These are phyloP conservation scores for Saitozyma podzolica DNA, from an alignment of 768 basidiomycete species.

Conservation along the genomic window DNA sequence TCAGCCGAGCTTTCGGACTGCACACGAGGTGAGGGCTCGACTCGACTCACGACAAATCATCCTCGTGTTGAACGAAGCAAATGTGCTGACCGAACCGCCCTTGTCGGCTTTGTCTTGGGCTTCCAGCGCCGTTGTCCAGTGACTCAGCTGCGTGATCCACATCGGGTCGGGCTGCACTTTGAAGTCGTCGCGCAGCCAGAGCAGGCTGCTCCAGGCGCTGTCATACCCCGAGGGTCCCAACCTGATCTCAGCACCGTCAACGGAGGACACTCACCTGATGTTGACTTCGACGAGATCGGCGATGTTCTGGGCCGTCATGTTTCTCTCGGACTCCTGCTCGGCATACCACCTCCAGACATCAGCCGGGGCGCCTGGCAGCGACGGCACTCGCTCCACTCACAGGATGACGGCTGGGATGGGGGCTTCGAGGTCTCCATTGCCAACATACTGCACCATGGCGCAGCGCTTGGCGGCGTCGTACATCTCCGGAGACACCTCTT, in stretches of 20 bases:
- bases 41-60: constrained; percentile 44
- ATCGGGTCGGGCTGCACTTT: constrained; percentile 32
- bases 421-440: constrained; percentile 28
- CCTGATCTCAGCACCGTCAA: background rate
- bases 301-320: constrained; percentile 28
- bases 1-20: background rate
- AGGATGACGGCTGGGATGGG: constrained; percentile 33
- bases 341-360: constrained; percentile 29
- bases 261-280: constrained; percentile 18
- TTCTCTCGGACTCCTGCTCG: constrained; percentile 30
- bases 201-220: constrained; percentile 41
- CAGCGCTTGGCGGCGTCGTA: constrained; percentile 32
- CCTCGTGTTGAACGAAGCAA: constrained; percentile 39
- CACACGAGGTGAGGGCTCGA: background rate
- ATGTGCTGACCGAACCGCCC: constrained; percentile 17
- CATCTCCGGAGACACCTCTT: constrained; percentile 16
- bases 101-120: constrained; percentile 34
- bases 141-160: constrained; percentile 43
- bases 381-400: constrained; percentile 12
- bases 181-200: constrained; percentile 41
- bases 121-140: constrained; percentile 36
- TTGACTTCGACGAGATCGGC: constrained; percentile 37
- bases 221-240: constrained; percentile 26
- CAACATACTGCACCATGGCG: constrained; percentile 23
- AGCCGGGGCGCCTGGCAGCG: background rate